Evolutionary conservation across 257 asterid genomes (phyloP).

Genomic region (Scutellaria barbata): DNA sequence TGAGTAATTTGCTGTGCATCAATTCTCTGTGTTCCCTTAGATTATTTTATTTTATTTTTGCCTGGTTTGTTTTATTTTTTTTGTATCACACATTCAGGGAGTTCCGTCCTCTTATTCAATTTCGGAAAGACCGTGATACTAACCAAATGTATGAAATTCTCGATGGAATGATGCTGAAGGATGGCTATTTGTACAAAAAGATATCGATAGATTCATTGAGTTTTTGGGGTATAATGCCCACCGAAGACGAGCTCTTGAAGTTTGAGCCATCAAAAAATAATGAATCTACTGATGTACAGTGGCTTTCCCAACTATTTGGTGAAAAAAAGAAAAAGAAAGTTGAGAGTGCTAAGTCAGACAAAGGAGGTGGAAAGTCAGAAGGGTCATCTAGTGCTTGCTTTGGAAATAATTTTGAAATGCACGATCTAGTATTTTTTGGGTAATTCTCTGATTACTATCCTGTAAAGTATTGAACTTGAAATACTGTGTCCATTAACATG

Average conservation of each 20-base stretch:
- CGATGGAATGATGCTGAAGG: constrained; percentile 96
- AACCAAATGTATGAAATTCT: constrained; percentile 68
- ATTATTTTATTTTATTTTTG: background rate
- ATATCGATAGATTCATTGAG: constrained; percentile 70
- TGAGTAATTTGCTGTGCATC: constrained; percentile 61
- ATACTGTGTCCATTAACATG: constrained; percentile 27
- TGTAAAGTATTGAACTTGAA: constrained; percentile 20
- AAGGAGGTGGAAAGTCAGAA: constrained; percentile 47
- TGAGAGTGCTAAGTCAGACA: constrained; percentile 40
- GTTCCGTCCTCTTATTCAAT: constrained; percentile 91
- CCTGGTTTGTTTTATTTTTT: constrained; percentile 30
- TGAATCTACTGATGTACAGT: constrained; percentile 69
- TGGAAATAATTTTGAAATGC: constrained; percentile 66
- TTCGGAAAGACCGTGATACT: constrained; percentile 87
- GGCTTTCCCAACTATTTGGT: constrained; percentile 88
- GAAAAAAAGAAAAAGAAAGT: constrained; percentile 60
- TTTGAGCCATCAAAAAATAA: constrained; percentile 82
- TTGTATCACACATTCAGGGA: constrained; percentile 54
- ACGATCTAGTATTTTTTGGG: constrained; percentile 93
- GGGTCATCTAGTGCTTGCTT: constrained; percentile 62
- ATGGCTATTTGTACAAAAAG: constrained; percentile 88
- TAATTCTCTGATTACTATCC: constrained; percentile 42
- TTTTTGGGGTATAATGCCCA: constrained; percentile 81
- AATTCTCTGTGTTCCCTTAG: constrained; percentile 15
- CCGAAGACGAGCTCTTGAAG: constrained; percentile 87